A percentile compares a stretch with the other conserved stretches of the same genome.
Conservation (phyloP, 1,284 basidiomycete genomes). For the Mycena citricolor region DNA sequence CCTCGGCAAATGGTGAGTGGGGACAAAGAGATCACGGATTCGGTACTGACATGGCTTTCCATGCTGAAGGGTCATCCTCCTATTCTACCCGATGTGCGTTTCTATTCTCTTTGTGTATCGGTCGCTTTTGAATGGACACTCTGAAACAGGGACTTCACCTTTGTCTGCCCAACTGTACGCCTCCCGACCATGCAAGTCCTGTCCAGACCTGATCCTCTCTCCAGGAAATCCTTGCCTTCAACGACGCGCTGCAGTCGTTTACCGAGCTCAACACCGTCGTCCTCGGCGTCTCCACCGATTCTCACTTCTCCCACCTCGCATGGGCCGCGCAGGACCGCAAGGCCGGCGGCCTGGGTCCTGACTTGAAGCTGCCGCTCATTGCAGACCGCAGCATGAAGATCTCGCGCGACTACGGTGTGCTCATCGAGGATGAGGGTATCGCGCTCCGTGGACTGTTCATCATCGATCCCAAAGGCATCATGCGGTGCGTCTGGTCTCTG, state of each 20-base stretch:
- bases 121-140: no score
- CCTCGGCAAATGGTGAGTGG: conserved; percentile 76
- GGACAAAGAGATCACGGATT: not conserved
- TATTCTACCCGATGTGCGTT: conserved; percentile 78
- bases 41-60: conserved; percentile 20
- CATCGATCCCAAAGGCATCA: conserved; percentile 83
- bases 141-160: conserved; percentile 66
- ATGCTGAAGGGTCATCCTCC: conserved; percentile 63
- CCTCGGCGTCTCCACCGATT: conserved; percentile 83
- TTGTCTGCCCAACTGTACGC: conserved; percentile 77
- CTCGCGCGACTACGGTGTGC: conserved; percentile 78
- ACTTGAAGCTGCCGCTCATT: conserved; percentile 78
- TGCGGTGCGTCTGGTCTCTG: conserved; percentile 54
- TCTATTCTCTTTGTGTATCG: conserved; percentile 4
- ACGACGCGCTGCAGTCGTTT: conserved; percentile 78
- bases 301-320: conserved; percentile 84
- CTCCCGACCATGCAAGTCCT: not conserved
- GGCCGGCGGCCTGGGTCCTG: conserved; percentile 84
- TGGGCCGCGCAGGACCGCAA: conserved; percentile 83
- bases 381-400: conserved; percentile 72
- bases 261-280: conserved; percentile 71
- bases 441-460: conserved; percentile 86
- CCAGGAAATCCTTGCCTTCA: conserved; percentile 86
- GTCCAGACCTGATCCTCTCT: not conserved
- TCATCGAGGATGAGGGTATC: conserved; percentile 83